Evolutionary conservation across 208 protist species (phyloP).

Genomic region (Tetramitus jugosus): DNA sequence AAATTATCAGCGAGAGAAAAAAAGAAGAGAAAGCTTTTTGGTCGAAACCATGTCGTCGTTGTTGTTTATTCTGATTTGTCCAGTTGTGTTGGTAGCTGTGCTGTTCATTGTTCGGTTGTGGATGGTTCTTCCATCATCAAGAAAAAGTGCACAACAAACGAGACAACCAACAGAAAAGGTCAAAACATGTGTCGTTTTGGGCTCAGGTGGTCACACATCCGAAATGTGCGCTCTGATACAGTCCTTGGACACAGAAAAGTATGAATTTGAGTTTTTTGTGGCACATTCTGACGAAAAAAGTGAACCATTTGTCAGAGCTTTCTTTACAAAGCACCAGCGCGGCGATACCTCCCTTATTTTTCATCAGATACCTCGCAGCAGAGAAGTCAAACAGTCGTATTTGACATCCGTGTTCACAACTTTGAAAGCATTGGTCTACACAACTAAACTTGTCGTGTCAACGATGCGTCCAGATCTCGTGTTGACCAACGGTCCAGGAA

Average conservation of each 20-base stretch:
- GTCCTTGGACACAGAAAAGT: constrained; percentile 24
- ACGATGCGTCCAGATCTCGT: constrained; percentile 1
- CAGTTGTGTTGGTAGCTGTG: no score
- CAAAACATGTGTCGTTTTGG: constrained; percentile 16
- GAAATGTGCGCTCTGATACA: constrained; percentile 6
- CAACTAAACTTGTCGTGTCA: background rate
- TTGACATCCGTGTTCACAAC: constrained; percentile 60
- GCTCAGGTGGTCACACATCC: constrained; percentile 15
- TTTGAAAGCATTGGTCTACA: constrained; percentile 36
- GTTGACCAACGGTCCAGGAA: constrained; percentile 75
- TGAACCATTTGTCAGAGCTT: constrained; percentile 37
- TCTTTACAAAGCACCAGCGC: constrained; percentile 54
- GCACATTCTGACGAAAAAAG: constrained; percentile 66
- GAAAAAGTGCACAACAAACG: no score
- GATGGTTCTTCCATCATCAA: no score
- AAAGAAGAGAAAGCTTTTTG: no score
- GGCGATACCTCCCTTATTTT: constrained; percentile 43
- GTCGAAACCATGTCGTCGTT: no score
- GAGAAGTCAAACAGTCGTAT: constrained; percentile 79
- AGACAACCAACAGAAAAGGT: background rate
- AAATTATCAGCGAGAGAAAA: no score
- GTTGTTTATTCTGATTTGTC: no score
- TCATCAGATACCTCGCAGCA: constrained; percentile 61
- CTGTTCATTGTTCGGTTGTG: no score
- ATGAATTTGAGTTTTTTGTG: constrained; percentile 41